A percentile compares a stretch with the other conserved stretches of the same genome.
These are phyloP conservation scores for Leptomonas pyrrhocoris DNA, from an alignment of 208 protist genomes.

Conservation along the genomic window DNA sequence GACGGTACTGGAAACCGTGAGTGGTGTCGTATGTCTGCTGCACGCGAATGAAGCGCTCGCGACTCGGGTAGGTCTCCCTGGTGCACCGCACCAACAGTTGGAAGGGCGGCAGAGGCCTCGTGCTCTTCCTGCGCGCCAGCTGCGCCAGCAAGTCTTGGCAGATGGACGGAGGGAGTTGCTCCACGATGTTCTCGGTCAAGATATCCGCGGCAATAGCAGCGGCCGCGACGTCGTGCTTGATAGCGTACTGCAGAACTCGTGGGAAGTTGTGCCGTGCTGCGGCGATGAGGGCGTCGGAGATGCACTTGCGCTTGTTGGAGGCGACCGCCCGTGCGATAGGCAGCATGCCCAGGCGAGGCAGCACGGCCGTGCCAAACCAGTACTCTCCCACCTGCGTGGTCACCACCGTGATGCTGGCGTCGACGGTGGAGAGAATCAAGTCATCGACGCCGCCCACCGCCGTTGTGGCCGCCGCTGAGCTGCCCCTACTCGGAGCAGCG, in stretches of 20 bases:
- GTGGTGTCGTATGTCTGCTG: constrained; percentile 45
- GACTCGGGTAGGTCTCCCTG: constrained; percentile 37
- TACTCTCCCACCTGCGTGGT: constrained; percentile 56
- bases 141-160: constrained; percentile 48
- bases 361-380: constrained; percentile 76
- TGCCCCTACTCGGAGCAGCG: too few relatives aligned
- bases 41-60: constrained; percentile 61
- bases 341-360: constrained; percentile 59
- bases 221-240: constrained; percentile 43
- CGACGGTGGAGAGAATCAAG: constrained; percentile 1
- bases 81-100: constrained; percentile 39
- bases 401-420: constrained; percentile 47
- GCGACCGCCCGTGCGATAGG: constrained; percentile 69
- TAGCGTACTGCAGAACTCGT: constrained; percentile 58
- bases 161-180: constrained; percentile 54
- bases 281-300: constrained; percentile 66
- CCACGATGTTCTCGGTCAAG: constrained; percentile 59
- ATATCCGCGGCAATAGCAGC: constrained; percentile 61
- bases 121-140: constrained; percentile 13
- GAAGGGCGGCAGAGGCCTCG: constrained; percentile 27
- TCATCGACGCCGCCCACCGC: not conserved
- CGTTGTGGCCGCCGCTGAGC: not conserved
- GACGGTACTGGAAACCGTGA: constrained; percentile 63
- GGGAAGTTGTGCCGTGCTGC: constrained; percentile 77
- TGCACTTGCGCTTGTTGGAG: constrained; percentile 55